Evolutionary conservation across 176 grass and related monocot genomes (phyloP).

Genomic region (Pharus latifolius): DNA sequence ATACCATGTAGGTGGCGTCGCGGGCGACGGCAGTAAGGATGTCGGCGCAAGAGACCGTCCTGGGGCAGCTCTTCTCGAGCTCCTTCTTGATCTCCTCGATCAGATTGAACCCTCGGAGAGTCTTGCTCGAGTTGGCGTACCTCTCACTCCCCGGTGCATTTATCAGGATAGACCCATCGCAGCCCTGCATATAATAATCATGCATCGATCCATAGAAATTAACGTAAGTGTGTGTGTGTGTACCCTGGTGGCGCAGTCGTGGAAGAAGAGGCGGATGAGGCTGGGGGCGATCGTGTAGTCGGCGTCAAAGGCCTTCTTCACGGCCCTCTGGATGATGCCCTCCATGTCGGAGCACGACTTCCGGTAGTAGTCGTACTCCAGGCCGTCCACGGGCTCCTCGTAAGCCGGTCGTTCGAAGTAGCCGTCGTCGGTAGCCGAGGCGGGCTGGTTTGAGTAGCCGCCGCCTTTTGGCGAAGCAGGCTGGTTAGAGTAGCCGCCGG

Average conservation of each 20-base stretch:
- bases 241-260: conserved; percentile 60
- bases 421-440: no score
- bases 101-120: conserved; percentile 60
- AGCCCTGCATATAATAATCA: conserved; percentile 27
- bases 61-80: conserved; percentile 53
- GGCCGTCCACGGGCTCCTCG: neutral
- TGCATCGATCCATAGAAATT: neutral
- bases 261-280: conserved; percentile 52
- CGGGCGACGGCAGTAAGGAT: conserved; percentile 59
- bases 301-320: conserved; percentile 23
- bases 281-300: conserved; percentile 39
- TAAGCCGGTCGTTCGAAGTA: neutral
- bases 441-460: no score
- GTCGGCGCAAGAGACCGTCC: conserved; percentile 73
- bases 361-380: conserved; percentile 11
- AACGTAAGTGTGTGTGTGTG: no score
- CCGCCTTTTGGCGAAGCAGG: no score
- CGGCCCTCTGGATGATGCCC: conserved; percentile 29
- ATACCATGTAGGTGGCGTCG: conserved; percentile 28
- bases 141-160: conserved; percentile 51
- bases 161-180: conserved; percentile 64
- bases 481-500: no score
- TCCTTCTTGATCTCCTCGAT: conserved; percentile 65
- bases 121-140: conserved; percentile 43
- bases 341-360: conserved; percentile 49